phyloP scores from a whole-genome alignment of 768 basidiomycete genomes.

The Lenzites betulinus region DNA sequence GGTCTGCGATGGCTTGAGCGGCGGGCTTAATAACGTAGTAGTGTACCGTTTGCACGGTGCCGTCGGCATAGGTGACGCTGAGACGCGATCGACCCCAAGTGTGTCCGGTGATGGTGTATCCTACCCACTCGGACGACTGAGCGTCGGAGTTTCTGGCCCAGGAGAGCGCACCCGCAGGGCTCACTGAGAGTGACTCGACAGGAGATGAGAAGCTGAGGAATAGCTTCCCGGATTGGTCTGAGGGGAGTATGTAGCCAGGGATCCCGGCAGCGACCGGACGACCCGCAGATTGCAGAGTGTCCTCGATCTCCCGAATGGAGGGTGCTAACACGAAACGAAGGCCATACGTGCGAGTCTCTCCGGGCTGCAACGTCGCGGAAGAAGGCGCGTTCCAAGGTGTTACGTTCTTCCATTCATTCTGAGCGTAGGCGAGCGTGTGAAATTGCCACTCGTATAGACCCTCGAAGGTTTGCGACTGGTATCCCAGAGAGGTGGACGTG shows the following conservation, averaged over 20 bases:
- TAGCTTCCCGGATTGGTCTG: constrained; percentile 51
- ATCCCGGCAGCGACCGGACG: constrained; percentile 54
- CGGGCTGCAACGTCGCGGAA: constrained; percentile 47
- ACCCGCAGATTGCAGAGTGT: constrained; percentile 40
- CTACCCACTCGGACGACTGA: constrained; percentile 43
- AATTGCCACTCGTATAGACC: constrained; percentile 62
- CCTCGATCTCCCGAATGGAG: constrained; percentile 52
- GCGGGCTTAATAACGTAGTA: constrained; percentile 53
- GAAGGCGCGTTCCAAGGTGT: constrained; percentile 59
- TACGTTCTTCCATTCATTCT: constrained; percentile 54
- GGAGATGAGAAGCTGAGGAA: constrained; percentile 49
- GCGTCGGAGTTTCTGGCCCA: constrained; percentile 49
- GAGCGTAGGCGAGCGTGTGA: constrained; percentile 56
- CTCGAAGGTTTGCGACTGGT: constrained; percentile 63
- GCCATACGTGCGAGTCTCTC: constrained; percentile 53
- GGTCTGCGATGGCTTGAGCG: constrained; percentile 45
- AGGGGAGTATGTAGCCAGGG: constrained; percentile 54
- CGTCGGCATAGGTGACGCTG: constrained; percentile 51
- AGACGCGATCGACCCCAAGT: constrained; percentile 53
- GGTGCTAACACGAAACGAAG: constrained; percentile 52
- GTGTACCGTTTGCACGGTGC: constrained; percentile 53
- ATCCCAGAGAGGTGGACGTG: constrained; percentile 46
- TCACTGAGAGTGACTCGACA: constrained; percentile 45
- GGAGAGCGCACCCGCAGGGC: constrained; percentile 48
- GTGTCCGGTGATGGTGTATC: constrained; percentile 46